A percentile compares a stretch with the other conserved stretches of the same genome.
phyloP scores from a whole-genome alignment of 495 filamentous ascomycete genomes.

The Aspergillus taichungensis region DNA sequence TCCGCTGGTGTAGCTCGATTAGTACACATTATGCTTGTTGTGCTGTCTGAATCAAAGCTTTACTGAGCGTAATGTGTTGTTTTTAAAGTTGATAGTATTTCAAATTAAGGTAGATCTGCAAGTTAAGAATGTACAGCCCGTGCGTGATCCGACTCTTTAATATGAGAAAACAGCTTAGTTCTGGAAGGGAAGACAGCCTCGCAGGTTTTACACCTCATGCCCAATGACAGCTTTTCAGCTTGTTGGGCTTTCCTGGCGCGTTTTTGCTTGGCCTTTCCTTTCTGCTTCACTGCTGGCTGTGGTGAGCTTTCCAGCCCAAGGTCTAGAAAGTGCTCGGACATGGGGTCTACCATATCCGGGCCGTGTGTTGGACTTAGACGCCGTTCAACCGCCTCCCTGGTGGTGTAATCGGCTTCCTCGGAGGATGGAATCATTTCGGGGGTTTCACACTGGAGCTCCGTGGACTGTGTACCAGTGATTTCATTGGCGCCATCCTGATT shows the following conservation, averaged over 20 bases:
- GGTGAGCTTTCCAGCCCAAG: constrained; percentile 12
- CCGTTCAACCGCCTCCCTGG: constrained; percentile 35
- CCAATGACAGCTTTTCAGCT: constrained; percentile 23
- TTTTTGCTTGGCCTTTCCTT: constrained; percentile 85
- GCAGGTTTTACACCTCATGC: constrained; percentile 54
- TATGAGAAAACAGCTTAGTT: constrained; percentile 64
- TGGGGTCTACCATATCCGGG: constrained; percentile 6
- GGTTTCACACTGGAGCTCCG: no score
- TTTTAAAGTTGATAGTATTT: no score
- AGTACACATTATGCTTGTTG: no score
- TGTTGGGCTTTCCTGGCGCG: constrained; percentile 68
- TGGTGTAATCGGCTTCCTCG: constrained; percentile 20
- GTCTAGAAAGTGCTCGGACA: constrained; percentile 18
- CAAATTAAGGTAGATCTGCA: constrained; percentile 4
- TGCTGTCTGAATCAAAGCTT: background rate
- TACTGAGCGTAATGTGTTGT: background rate
- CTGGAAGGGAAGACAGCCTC: constrained; percentile 53
- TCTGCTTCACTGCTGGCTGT: constrained; percentile 33
- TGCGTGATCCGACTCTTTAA: constrained; percentile 56
- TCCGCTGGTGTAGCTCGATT: no score
- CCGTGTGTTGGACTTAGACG: constrained; percentile 9
- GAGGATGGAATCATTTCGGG: no score
- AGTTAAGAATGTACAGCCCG: constrained; percentile 24
- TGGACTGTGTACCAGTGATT: no score
- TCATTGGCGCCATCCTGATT: no score